Evolutionary conservation across 306 rosid species (phyloP), one percentile per base, ranked within the genome.

Genomic region (Malus sieversii): DNA sequence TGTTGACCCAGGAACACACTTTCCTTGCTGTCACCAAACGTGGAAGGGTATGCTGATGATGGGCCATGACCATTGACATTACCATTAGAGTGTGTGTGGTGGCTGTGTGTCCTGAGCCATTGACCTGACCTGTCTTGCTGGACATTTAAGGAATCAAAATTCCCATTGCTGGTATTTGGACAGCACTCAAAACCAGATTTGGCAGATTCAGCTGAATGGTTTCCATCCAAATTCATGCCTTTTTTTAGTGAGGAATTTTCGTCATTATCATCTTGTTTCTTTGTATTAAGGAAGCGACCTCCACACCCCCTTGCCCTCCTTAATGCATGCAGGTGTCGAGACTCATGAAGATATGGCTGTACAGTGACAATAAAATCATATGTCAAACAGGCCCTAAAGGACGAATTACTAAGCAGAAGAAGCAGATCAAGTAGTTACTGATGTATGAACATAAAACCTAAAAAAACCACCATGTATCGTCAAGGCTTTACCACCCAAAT

Each of bases 281-380:
- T 93, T 4, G 88, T 88, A 74, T 93, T 93, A 19, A 90, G 89
- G 82, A 93, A 93, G 77, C 98, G 96, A 11, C 96, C 98, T 15
- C 98, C 96, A 19, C 85, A 87, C 4, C 98, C 98, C 71, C 98
- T 90, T 70, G 93, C 96, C 80, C 98, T 89, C 80, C 91, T 90
- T 88, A 93, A 79, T 59, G 98, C 98, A 73, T 93, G 98, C 32
- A 48, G 87, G 84, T 93, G 98, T 25, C 98, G 88, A 23, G 95
- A 93, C 75, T 93, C 95, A 1, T 93, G 98, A 58, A 93, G 96
- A 82, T 93, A 93, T 62, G 98, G 98, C 98, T 92, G 90, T 63
- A 64, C 10, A 75, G 29, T 55, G 73, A 68, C 52, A 71, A 70
- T 44, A 74, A 70, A 69, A 75, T 73, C 66, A 13, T 12, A 53